These are phyloP conservation scores for Coniochaeta hoffmannii DNA, from an alignment of 2,329 filamentous ascomycete species.

Conservation along the genomic window DNA sequence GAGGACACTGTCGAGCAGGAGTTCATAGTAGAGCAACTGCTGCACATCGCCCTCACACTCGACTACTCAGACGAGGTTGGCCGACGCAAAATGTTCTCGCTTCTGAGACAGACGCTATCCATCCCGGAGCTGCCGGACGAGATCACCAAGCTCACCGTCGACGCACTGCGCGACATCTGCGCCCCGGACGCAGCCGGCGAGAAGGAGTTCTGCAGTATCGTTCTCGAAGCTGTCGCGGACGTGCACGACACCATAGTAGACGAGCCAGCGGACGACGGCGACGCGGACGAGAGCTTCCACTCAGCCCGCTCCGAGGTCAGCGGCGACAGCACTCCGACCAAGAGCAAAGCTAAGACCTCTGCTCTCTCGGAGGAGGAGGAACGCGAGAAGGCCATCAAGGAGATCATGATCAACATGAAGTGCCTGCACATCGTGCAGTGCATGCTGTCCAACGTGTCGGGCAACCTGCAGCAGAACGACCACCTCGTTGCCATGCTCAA, in stretches of 20 bases:
- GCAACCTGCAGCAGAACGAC: slow-evolving; percentile 79
- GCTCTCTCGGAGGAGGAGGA: slow-evolving; percentile 57
- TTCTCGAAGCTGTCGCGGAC: slow-evolving; percentile 91
- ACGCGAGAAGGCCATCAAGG: slow-evolving; percentile 69
- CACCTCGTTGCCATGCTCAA: slow-evolving; percentile 97
- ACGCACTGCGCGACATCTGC: slow-evolving; percentile 77
- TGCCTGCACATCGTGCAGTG: slow-evolving; percentile 95
- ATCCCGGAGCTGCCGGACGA: slow-evolving; percentile 86
- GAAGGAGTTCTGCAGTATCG: slow-evolving; percentile 74
- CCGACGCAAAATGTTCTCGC: slow-evolving; percentile 87
- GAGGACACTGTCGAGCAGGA: slow-evolving; percentile 85
- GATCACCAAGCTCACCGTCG: slow-evolving; percentile 78
- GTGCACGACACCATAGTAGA: slow-evolving; percentile 90
- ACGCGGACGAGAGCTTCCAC: slow-evolving; percentile 82
- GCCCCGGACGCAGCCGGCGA: slow-evolving; percentile 67
- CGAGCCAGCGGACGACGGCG: slow-evolving; percentile 49
- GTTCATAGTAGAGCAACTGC: slow-evolving; percentile 90
- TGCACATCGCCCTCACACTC: slow-evolving; percentile 84
- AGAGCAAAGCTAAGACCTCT: slow-evolving; percentile 27
- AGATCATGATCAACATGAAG: slow-evolving; percentile 97
- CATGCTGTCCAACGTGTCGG: slow-evolving; percentile 89
- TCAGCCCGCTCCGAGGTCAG: slow-evolving; percentile 84
- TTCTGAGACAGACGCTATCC: slow-evolving; percentile 78
- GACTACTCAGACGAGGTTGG: slow-evolving; percentile 98
- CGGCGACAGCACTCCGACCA: slow-evolving; percentile 50